A percentile compares a stretch with the other conserved stretches of the same genome.
Conservation (phyloP, 306 rosid genomes). For the Psophocarpus tetragonolobus region DNA sequence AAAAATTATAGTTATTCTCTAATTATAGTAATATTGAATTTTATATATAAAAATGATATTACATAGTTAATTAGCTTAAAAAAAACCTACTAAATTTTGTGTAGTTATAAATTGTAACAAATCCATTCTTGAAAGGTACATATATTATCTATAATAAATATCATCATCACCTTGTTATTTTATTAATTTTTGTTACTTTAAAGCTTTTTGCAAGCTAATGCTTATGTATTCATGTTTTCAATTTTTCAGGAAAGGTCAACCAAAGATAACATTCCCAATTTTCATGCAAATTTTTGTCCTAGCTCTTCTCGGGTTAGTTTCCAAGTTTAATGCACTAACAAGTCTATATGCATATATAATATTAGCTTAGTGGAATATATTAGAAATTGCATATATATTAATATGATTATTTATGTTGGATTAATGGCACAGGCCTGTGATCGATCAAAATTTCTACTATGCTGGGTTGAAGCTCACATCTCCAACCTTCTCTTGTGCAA, state of each 20-base stretch:
- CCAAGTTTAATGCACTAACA: not conserved
- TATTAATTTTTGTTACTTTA: not conserved
- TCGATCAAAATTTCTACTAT: constrained; percentile 92
- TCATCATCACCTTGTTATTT: not conserved
- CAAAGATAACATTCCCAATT: constrained; percentile 65
- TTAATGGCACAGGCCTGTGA: constrained; percentile 65
- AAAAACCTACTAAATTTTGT: no score
- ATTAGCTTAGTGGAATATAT: not conserved
- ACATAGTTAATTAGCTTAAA: no score
- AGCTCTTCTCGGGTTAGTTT: constrained; percentile 83
- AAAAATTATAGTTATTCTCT: no score
- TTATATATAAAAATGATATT: no score
- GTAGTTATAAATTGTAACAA: no score
- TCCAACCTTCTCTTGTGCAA: constrained; percentile 91
- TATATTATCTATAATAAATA: no score
- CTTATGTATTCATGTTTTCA: constrained; percentile 15
- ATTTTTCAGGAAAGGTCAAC: constrained; percentile 74
- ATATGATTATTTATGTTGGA: constrained; percentile 24
- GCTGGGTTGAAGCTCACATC: constrained; percentile 88
- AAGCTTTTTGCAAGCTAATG: not conserved
- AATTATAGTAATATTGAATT: no score
- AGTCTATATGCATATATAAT: not conserved
- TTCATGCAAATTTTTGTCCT: constrained; percentile 76
- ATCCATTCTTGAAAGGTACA: constrained; percentile 80
- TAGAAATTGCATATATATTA: not conserved